Base-by-base conservation (phyloP, 306 rosid species). In the Cucurbita argyrosperma region DNA sequence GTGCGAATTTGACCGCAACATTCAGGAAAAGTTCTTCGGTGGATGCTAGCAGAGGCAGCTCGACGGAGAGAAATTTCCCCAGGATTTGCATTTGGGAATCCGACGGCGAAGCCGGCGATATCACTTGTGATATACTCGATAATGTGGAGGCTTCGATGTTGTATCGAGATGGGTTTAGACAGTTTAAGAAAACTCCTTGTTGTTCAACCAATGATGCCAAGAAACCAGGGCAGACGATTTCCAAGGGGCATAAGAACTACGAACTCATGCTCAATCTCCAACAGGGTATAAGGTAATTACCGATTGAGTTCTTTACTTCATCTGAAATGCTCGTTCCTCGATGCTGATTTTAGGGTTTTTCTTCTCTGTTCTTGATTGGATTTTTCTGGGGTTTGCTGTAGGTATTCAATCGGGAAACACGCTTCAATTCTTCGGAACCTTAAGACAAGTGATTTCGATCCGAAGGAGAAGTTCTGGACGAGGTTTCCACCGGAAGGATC, bases 1-100 rank as follows among this genome's bases (percentile, higher is more conserved):
- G 73, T 10, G 91, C 85, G 42, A 85, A 83, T 81, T 46, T 82
- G 53, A 82, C 78, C 0, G 42, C 84, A 5, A 82, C 97, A 1
- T 83, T 83, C 87, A 83, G 95, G 78, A 94, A 90, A 80, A 73
- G 90, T 72, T 85, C 90, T 3, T 89, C 92, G 0, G 82, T 84
- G 18, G 96, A 90, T 21, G 82, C 74, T 18, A 63, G 73, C 0
- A 81, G 96, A 75, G 89, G 90, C 73, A 85, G 92, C 74, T 62
- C 79, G 42, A 84, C 88, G 14, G 94, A 84, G 66, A 84, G 84
- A 85, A 82, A 74, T 47, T 95, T 93, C 61, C 90, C 89, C 0
- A 81, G 90, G 86, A 91, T 95, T 81, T 95, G 97, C 39, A 95
- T 95, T 4, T 95, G 99, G 99, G 97, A 95, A 82, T 85, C 90